These are phyloP conservation scores for Camptophora hylomeconis DNA, from an alignment of 2,329 filamentous ascomycete genomes.

Conservation along the genomic window DNA sequence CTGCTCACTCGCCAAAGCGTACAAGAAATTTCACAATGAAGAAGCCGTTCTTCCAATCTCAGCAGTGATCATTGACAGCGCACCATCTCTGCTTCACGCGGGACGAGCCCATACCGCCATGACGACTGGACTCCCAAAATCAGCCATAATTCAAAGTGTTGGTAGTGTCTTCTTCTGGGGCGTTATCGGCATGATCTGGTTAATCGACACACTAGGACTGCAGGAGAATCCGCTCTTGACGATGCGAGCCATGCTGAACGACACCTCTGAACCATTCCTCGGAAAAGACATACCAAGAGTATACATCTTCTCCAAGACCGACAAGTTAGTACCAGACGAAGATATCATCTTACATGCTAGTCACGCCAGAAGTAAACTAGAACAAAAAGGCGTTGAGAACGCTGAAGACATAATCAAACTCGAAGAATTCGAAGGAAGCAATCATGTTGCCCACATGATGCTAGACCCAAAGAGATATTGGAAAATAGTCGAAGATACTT, in stretches of 20 bases:
- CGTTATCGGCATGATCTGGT: not conserved
- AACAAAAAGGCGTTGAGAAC: slow-evolving; percentile 15
- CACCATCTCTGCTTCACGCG: slow-evolving; percentile 8
- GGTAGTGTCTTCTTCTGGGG: slow-evolving; percentile 5
- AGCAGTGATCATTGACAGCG: slow-evolving; percentile 37
- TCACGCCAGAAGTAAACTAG: slow-evolving; percentile 27
- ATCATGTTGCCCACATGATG: slow-evolving; percentile 41
- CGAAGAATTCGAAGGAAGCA: slow-evolving; percentile 36
- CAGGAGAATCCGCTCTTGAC: slow-evolving; percentile 17
- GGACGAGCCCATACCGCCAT: slow-evolving; percentile 6
- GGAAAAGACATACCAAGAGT: slow-evolving; percentile 32
- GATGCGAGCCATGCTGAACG: slow-evolving; percentile 20
- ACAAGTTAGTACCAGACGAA: slow-evolving; percentile 33
- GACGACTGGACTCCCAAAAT: slow-evolving; percentile 9
- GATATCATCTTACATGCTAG: slow-evolving; percentile 38
- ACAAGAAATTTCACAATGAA: slow-evolving; percentile 14
- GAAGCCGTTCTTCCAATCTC: slow-evolving; percentile 26
- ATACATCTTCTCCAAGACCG: slow-evolving; percentile 40
- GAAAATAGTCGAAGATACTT: slow-evolving; percentile 33
- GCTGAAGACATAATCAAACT: slow-evolving; percentile 22
- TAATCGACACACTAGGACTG: not conserved
- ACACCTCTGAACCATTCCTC: slow-evolving; percentile 25
- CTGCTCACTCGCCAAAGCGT: slow-evolving; percentile 26
- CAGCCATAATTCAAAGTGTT: slow-evolving; percentile 4
- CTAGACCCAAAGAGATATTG: slow-evolving; percentile 39